A percentile compares a stretch with the other conserved stretches of the same genome.
Evolutionary conservation across 257 asterid species (phyloP).

Genomic region (Solanum etuberosum): DNA sequence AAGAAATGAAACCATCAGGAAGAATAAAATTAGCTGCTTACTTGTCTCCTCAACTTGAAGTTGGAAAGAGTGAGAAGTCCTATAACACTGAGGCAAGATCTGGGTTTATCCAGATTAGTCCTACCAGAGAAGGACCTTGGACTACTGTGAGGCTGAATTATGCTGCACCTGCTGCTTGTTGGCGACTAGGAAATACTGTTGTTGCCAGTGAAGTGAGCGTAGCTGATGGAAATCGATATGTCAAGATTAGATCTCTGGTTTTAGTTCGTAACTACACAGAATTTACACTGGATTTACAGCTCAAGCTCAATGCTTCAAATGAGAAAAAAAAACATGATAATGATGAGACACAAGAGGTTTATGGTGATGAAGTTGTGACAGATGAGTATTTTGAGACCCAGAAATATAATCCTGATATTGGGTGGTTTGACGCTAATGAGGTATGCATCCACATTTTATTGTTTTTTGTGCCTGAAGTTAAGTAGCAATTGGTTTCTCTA

Average conservation of each 20-base stretch:
- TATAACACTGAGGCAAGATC: slow-evolving; percentile 26
- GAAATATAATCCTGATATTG: slow-evolving; percentile 36
- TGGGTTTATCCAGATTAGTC: slow-evolving; percentile 79
- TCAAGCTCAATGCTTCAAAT: slow-evolving; percentile 35
- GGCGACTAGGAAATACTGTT: slow-evolving; percentile 62
- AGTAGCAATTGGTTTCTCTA: neutral
- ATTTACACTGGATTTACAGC: slow-evolving; percentile 53
- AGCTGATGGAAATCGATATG: slow-evolving; percentile 61
- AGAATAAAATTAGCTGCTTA: slow-evolving; percentile 59
- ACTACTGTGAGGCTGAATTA: slow-evolving; percentile 73
- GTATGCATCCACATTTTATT: slow-evolving; percentile 18
- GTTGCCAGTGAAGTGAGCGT: slow-evolving; percentile 95
- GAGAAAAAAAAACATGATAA: slow-evolving; percentile 19
- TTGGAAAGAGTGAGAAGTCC: slow-evolving; percentile 26
- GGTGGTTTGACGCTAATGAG: slow-evolving; percentile 59
- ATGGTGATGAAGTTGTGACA: slow-evolving; percentile 27
- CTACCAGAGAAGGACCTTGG: slow-evolving; percentile 88
- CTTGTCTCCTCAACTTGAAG: slow-evolving; percentile 37
- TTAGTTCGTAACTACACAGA: slow-evolving; percentile 78
- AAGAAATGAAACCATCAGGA: slow-evolving; percentile 19
- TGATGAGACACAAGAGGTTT: slow-evolving; percentile 14
- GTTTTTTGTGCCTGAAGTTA: neutral
- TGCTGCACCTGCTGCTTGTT: slow-evolving; percentile 92
- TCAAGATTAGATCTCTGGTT: slow-evolving; percentile 72
- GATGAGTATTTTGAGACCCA: slow-evolving; percentile 76